These are phyloP conservation scores for Cymbopogon flexuosus DNA, from an alignment of 202 grass and related monocot species.

Conservation along the genomic window DNA sequence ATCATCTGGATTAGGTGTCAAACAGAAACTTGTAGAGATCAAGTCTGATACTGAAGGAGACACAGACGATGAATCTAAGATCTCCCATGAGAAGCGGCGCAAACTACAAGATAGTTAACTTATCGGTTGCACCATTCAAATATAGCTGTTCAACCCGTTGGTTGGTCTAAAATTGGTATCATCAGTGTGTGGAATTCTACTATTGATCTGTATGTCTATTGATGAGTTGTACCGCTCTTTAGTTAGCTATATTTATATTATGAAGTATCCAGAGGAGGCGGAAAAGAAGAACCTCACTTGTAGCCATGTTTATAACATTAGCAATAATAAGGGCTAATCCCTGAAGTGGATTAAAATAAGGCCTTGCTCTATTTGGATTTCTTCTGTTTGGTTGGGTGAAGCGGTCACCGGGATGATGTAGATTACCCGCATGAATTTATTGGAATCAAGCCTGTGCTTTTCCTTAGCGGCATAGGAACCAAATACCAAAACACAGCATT, in stretches of 20 bases:
- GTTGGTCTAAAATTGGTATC: slow-evolving; percentile 26
- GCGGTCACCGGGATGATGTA: too few relatives aligned
- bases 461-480: too few relatives aligned
- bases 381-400: too few relatives aligned
- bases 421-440: too few relatives aligned
- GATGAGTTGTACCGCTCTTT: slow-evolving; percentile 14
- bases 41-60: slow-evolving; percentile 9
- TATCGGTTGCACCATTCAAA: slow-evolving; percentile 17
- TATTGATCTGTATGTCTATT: slow-evolving; percentile 8
- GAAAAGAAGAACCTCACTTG: too few relatives aligned
- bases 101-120: slow-evolving; percentile 37
- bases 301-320: too few relatives aligned
- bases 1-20: slow-evolving; percentile 7
- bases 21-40: slow-evolving; percentile 36
- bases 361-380: too few relatives aligned
- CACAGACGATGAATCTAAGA: neutral
- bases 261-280: too few relatives aligned
- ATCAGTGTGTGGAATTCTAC: neutral
- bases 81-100: slow-evolving; percentile 31
- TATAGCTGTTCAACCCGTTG: slow-evolving; percentile 14
- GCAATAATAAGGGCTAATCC: too few relatives aligned
- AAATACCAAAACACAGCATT: too few relatives aligned
- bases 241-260: neutral
- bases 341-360: too few relatives aligned
- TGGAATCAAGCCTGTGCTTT: too few relatives aligned